phyloP scores from a whole-genome alignment of 1,284 basidiomycete species.

The Tylopilus sp. region DNA sequence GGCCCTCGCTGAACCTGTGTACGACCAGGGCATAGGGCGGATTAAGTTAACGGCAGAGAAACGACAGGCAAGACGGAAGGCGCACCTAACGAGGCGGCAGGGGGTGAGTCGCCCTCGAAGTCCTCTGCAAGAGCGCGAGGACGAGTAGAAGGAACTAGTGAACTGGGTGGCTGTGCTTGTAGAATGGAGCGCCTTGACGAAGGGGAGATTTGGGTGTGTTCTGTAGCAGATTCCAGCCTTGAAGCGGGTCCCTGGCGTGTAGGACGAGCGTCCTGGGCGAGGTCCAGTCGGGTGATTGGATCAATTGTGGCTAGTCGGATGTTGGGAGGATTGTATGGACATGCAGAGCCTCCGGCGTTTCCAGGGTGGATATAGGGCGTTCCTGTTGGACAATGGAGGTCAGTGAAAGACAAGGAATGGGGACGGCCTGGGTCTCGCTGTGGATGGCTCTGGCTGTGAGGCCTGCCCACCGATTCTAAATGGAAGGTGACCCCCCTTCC shows the following conservation, averaged over 20 bases:
- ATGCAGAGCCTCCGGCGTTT: slow-evolving; percentile 32
- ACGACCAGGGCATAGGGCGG: slow-evolving; percentile 11
- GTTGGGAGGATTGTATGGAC: slow-evolving; percentile 25
- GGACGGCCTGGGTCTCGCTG: slow-evolving; percentile 26
- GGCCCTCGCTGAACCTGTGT: slow-evolving; percentile 50
- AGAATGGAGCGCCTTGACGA: slow-evolving; percentile 23
- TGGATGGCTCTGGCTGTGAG: slow-evolving; percentile 28
- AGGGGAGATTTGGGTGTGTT: slow-evolving; percentile 30
- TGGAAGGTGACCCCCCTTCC: slow-evolving; percentile 32
- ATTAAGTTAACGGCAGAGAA: neutral
- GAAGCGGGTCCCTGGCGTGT: slow-evolving; percentile 40
- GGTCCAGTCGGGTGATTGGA: slow-evolving; percentile 55
- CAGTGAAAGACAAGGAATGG: slow-evolving; percentile 17
- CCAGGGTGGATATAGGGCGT: slow-evolving; percentile 15
- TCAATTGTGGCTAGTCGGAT: slow-evolving; percentile 57
- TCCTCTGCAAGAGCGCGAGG: slow-evolving; percentile 60
- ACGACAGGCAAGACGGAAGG: neutral
- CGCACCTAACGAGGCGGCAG: slow-evolving; percentile 30
- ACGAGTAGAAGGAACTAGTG: slow-evolving; percentile 61
- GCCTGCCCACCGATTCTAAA: slow-evolving; percentile 21
- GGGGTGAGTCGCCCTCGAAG: slow-evolving; percentile 38
- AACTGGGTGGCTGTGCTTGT: slow-evolving; percentile 32
- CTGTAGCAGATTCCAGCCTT: slow-evolving; percentile 45
- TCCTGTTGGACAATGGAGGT: slow-evolving; percentile 21
- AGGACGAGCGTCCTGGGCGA: slow-evolving; percentile 55